Percentiles rank a stretch among this genome's conserved stretches.
phyloP scores from a whole-genome alignment of 441 rosid genomes.

The Erysimum pusillum region DNA sequence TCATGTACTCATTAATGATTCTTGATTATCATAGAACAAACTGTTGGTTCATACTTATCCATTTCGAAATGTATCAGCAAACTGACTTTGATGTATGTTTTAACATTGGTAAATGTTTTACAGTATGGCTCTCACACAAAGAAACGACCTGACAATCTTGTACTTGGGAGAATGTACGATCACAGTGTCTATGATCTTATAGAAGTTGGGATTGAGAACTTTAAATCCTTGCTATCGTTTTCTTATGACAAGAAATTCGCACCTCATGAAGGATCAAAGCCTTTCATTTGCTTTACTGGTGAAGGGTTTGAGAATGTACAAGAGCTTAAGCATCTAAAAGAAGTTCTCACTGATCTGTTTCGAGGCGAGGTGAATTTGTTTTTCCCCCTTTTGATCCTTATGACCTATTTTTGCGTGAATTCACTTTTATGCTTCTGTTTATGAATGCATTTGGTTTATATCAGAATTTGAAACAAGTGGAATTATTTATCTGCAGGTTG shows the following conservation, averaged over 20 bases:
- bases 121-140: slow-evolving; percentile 92
- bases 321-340: slow-evolving; percentile 88
- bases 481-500: slow-evolving; percentile 62
- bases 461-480: slow-evolving; percentile 11
- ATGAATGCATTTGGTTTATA: not conserved
- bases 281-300: slow-evolving; percentile 80
- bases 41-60: not conserved
- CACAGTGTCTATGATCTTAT: slow-evolving; percentile 87
- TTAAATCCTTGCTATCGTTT: slow-evolving; percentile 67
- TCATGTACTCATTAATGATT: too few species aligned
- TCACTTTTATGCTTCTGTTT: not conserved
- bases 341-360: slow-evolving; percentile 80
- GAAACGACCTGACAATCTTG: slow-evolving; percentile 92
- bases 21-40: too few species aligned
- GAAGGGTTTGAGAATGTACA: slow-evolving; percentile 85
- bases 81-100: not conserved
- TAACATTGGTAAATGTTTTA: slow-evolving; percentile 23
- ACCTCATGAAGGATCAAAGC: slow-evolving; percentile 81
- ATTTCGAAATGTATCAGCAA: not conserved
- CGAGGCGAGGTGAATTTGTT: slow-evolving; percentile 76
- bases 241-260: slow-evolving; percentile 81
- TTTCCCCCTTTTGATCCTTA: not conserved
- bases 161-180: slow-evolving; percentile 85
- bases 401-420: not conserved
- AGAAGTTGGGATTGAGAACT: slow-evolving; percentile 93